phyloP scores from a whole-genome alignment of 176 grass and related monocot species.

The Lolium perenne region DNA sequence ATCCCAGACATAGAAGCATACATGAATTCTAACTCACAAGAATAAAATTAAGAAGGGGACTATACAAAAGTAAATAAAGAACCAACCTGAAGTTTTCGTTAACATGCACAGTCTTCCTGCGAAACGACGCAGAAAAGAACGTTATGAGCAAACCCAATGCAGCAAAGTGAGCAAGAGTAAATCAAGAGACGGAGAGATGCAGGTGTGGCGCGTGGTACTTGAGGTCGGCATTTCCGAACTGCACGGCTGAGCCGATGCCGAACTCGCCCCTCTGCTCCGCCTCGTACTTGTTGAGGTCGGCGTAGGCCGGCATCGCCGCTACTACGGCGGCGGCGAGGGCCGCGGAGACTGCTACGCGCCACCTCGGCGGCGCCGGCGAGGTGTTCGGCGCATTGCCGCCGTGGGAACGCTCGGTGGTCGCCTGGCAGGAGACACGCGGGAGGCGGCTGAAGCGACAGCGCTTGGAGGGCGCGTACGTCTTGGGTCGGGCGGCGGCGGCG shows the following conservation, averaged over 20 bases:
- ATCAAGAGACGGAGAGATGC: not conserved
- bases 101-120: slow-evolving; percentile 78
- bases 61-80: slow-evolving; percentile 11
- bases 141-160: slow-evolving; percentile 16
- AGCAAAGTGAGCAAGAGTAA: not conserved
- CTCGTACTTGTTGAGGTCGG: slow-evolving; percentile 90
- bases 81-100: slow-evolving; percentile 96
- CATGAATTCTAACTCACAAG: not conserved
- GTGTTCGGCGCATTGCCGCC: slow-evolving; percentile 49
- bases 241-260: slow-evolving; percentile 90
- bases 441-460: not conserved
- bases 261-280: slow-evolving; percentile 88
- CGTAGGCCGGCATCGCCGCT: slow-evolving; percentile 56
- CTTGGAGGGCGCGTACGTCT: not conserved
- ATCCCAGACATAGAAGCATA: not conserved
- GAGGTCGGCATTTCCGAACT: slow-evolving; percentile 95
- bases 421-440: slow-evolving; percentile 61
- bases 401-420: slow-evolving; percentile 22
- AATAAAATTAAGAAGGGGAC: not conserved
- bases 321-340: slow-evolving; percentile 67
- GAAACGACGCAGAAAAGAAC: slow-evolving; percentile 4
- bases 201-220: slow-evolving; percentile 51
- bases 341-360: slow-evolving; percentile 69
- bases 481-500: slow-evolving; percentile 24
- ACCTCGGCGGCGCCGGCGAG: slow-evolving; percentile 51